phyloP scores from a whole-genome alignment of 139 green algal genomes.

The Auxenochlorella pyrenoidosa region DNA sequence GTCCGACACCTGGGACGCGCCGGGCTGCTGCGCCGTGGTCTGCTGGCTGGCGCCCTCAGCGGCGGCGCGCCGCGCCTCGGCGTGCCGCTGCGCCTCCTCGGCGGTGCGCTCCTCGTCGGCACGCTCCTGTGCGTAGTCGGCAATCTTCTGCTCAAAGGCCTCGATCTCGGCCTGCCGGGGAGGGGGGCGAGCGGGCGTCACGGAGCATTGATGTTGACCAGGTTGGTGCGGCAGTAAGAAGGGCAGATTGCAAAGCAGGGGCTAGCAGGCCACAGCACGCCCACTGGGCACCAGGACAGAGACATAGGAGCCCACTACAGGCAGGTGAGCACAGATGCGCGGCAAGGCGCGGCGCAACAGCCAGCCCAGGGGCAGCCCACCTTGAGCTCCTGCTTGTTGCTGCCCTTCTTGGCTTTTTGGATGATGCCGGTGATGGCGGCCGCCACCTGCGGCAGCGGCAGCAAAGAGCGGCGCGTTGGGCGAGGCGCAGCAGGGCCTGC shows the following conservation, averaged over 20 bases:
- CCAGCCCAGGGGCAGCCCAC: neutral
- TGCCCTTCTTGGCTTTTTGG: conserved; percentile 61
- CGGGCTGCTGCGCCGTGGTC: neutral
- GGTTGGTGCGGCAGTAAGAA: neutral
- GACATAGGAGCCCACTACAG: no score
- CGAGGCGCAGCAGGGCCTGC: no score
- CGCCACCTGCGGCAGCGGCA: conserved; percentile 43
- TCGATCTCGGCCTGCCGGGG: conserved; percentile 38
- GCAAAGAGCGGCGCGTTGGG: no score
- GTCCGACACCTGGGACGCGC: neutral
- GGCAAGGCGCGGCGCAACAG: neutral
- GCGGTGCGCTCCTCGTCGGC: conserved; percentile 41
- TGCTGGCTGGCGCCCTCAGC: neutral
- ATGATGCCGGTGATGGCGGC: conserved; percentile 52
- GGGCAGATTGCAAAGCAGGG: no score
- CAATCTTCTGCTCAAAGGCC: conserved; percentile 47
- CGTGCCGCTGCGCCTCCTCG: conserved; percentile 21
- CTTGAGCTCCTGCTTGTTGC: conserved; percentile 53
- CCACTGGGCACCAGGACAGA: no score
- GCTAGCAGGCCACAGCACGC: no score
- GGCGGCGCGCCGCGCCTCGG: conserved; percentile 2
- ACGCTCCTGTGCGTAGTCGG: conserved; percentile 31
- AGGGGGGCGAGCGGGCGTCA: neutral
- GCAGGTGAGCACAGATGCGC: neutral
- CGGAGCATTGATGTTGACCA: no score